These are phyloP conservation scores for Apiotrichum porosum DNA, from an alignment of 1,284 basidiomycete species.

Conservation along the genomic window DNA sequence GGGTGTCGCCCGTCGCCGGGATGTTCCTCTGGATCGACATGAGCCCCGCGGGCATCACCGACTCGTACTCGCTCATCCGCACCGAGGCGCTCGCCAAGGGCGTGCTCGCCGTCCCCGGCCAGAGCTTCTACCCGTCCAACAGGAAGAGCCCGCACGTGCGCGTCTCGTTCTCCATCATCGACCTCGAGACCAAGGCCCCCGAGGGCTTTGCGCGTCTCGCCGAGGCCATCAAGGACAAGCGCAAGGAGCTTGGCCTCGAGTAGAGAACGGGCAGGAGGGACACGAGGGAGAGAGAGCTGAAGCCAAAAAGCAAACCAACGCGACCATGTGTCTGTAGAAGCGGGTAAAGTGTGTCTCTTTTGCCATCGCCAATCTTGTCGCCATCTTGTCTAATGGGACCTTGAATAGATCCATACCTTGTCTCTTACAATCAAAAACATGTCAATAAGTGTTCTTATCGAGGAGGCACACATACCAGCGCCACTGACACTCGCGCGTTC, in stretches of 20 bases:
- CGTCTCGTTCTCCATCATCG: constrained; percentile 71
- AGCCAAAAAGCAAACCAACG: too few species aligned
- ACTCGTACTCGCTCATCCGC: constrained; percentile 71
- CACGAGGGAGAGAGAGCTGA: too few species aligned
- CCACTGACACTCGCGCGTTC: too few species aligned
- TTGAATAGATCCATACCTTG: too few species aligned
- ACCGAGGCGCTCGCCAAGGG: constrained; percentile 73
- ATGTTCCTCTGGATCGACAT: constrained; percentile 78
- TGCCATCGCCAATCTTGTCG: too few species aligned
- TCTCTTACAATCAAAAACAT: too few species aligned
- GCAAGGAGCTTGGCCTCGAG: constrained; percentile 19
- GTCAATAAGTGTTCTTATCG: too few species aligned
- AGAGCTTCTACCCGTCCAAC: constrained; percentile 65
- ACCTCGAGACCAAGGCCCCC: constrained; percentile 62
- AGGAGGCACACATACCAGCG: too few species aligned
- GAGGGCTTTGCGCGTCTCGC: constrained; percentile 67
- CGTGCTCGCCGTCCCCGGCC: constrained; percentile 81
- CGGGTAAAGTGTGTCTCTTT: too few species aligned
- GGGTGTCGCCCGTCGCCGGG: constrained; percentile 79
- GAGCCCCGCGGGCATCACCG: constrained; percentile 47
- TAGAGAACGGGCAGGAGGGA: too few species aligned
- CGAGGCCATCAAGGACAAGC: constrained; percentile 55
- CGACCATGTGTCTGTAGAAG: too few species aligned
- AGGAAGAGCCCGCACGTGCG: constrained; percentile 67
- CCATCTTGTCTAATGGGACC: too few species aligned